phyloP scores from a whole-genome alignment of 2,329 filamentous ascomycete species.

The Curvularia sp. region DNA sequence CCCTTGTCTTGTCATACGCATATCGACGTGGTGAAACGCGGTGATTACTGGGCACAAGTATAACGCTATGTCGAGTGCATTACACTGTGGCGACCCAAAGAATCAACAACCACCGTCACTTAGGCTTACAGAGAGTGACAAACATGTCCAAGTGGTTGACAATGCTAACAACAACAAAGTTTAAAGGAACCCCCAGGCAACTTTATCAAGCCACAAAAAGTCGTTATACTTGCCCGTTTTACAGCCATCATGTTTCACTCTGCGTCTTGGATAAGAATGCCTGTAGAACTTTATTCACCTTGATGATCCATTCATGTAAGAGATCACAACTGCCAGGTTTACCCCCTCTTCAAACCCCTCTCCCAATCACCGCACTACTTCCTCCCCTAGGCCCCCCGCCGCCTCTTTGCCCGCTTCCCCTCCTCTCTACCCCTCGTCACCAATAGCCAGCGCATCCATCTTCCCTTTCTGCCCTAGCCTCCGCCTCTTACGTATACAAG shows the following conservation, averaged over 20 bases:
- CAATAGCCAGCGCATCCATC: not conserved
- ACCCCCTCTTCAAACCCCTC: not conserved
- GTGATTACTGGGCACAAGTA: not conserved
- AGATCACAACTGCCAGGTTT: not conserved
- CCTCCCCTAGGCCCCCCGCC: not conserved
- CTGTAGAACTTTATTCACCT: not conserved
- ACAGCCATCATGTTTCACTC: not conserved
- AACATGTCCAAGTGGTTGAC: not conserved
- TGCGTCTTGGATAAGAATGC: not conserved
- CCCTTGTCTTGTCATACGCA: conserved; percentile 8
- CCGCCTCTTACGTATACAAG: not conserved
- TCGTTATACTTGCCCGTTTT: not conserved
- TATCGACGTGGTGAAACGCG: not conserved
- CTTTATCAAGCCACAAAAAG: not conserved
- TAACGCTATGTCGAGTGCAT: not conserved
- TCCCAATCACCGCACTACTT: not conserved
- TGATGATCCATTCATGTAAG: not conserved
- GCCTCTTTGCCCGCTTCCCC: not conserved
- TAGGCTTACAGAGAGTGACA: not conserved
- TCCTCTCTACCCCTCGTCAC: not conserved
- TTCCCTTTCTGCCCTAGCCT: not conserved
- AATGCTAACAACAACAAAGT: not conserved
- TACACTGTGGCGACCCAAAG: not conserved
- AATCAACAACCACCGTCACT: not conserved
- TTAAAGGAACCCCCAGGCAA: not conserved